Conservation (phyloP, 345 rosid species). For the Salix udensis region DNA sequence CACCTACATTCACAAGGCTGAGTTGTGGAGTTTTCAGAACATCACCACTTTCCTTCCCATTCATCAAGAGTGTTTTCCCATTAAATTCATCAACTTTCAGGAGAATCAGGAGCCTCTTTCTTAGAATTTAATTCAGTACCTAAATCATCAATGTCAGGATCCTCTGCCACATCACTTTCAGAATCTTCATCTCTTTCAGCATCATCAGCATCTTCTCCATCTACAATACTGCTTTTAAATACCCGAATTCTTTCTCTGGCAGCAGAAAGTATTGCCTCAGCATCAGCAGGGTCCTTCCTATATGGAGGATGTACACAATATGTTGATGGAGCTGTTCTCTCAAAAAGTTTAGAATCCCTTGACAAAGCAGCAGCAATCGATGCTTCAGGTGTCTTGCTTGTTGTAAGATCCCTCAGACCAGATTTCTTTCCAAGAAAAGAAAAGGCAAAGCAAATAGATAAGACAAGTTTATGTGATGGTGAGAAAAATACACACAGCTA, state of each 20-base stretch:
- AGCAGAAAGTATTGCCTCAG: slow-evolving; percentile 63
- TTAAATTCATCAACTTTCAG: slow-evolving; percentile 19
- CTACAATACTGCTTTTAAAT: slow-evolving; percentile 56
- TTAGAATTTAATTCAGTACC: slow-evolving; percentile 43
- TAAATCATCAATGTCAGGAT: slow-evolving; percentile 63
- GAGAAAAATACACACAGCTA: not conserved
- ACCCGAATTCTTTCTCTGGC: slow-evolving; percentile 69
- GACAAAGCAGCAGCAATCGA: slow-evolving; percentile 93
- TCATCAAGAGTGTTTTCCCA: slow-evolving; percentile 24
- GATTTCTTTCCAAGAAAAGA: slow-evolving; percentile 49
- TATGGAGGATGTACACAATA: slow-evolving; percentile 81
- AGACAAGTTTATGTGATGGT: not conserved
- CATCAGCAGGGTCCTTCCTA: slow-evolving; percentile 70
- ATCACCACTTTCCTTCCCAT: slow-evolving; percentile 32
- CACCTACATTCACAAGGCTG: slow-evolving; percentile 21
- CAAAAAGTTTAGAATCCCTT: slow-evolving; percentile 83
- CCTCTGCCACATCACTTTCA: slow-evolving; percentile 74
- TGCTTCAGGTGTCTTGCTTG: slow-evolving; percentile 97
- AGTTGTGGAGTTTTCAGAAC: slow-evolving; percentile 31
- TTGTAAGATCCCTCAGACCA: slow-evolving; percentile 84
- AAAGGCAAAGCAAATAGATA: not conserved
- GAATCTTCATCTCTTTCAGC: slow-evolving; percentile 88
- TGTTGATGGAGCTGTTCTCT: slow-evolving; percentile 92
- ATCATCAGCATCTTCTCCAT: slow-evolving; percentile 78
- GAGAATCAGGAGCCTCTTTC: slow-evolving; percentile 32